These are phyloP conservation scores for Alternaria brassicae DNA, from an alignment of 2,329 filamentous ascomycete species.

Conservation along the genomic window DNA sequence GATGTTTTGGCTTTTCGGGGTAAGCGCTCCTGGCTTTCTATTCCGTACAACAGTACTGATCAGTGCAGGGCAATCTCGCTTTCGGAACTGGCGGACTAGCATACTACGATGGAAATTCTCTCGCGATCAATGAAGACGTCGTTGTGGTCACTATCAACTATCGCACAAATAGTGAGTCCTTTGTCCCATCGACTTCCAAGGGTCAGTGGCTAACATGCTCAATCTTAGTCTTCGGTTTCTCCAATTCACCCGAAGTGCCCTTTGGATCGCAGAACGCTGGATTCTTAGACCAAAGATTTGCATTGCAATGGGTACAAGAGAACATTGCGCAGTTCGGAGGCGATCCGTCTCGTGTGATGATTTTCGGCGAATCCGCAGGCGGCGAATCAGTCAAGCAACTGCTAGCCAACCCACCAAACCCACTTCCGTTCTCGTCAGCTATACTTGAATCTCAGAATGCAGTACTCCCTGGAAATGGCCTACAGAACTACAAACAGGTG, in stretches of 20 bases:
- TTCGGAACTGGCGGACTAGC: conserved; percentile 25
- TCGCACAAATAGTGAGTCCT: conserved; percentile 28
- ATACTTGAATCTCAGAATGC: conserved; percentile 33
- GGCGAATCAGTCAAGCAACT: conserved; percentile 17
- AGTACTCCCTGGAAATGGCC: conserved; percentile 9
- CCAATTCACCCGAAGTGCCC: conserved; percentile 19
- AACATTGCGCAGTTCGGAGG: conserved; percentile 56
- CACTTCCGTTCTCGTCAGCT: conserved; percentile 30
- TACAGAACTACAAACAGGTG: conserved; percentile 16
- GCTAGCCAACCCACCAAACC: conserved; percentile 27
- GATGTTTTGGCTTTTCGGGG: conserved; percentile 21
- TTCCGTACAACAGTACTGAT: conserved; percentile 16
- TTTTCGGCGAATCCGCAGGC: conserved; percentile 47
- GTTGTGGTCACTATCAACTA: conserved; percentile 37
- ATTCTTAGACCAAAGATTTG: conserved; percentile 62
- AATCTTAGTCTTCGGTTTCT: conserved; percentile 29
- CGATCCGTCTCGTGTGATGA: conserved; percentile 52
- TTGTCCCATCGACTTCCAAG: not conserved
- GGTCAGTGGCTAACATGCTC: not conserved
- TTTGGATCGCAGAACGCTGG: conserved; percentile 54
- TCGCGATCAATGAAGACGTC: conserved; percentile 33
- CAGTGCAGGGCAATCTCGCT: conserved; percentile 25
- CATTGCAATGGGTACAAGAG: conserved; percentile 61
- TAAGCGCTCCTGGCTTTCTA: not conserved
- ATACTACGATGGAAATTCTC: conserved; percentile 31